phyloP scores from a whole-genome alignment of 2,329 filamentous ascomycete species.

The Phaeosphaeriaceae sp. region DNA sequence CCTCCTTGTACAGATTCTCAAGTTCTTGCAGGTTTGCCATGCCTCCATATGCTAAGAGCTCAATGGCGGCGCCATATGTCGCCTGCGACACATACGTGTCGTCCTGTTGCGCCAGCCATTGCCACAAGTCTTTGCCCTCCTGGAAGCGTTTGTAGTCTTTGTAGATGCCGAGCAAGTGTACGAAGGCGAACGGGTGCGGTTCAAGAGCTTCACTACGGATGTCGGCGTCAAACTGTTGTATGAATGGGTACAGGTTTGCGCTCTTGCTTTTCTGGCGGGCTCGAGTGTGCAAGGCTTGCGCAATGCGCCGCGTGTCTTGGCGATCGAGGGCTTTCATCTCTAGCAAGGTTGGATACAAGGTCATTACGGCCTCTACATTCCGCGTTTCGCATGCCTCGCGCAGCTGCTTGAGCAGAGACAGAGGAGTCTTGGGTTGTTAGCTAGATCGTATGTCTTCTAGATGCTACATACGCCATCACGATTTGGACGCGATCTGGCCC shows the following conservation, averaged over 20 bases:
- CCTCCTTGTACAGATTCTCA: slow-evolving; percentile 55
- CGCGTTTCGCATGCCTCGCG: slow-evolving; percentile 24
- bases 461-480: background rate
- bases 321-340: slow-evolving; percentile 14
- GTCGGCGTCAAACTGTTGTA: slow-evolving; percentile 50
- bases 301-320: slow-evolving; percentile 40
- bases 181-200: slow-evolving; percentile 47
- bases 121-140: slow-evolving; percentile 54
- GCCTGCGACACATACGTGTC: slow-evolving; percentile 50
- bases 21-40: slow-evolving; percentile 48
- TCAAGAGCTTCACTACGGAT: slow-evolving; percentile 44
- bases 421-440: background rate
- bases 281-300: slow-evolving; percentile 45
- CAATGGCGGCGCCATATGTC: slow-evolving; percentile 59
- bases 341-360: slow-evolving; percentile 35
- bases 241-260: slow-evolving; percentile 33
- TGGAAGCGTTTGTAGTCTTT: slow-evolving; percentile 54
- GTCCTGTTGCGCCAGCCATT: slow-evolving; percentile 54
- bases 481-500: background rate
- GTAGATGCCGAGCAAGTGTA: slow-evolving; percentile 57
- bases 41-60: slow-evolving; percentile 54
- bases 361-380: slow-evolving; percentile 26
- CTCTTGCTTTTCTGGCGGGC: slow-evolving; percentile 29
- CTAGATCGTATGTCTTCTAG: background rate
- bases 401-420: slow-evolving; percentile 15